Evolutionary conservation across 257 asterid genomes (phyloP).

Genomic region (Rauvolfia tetraphylla): DNA sequence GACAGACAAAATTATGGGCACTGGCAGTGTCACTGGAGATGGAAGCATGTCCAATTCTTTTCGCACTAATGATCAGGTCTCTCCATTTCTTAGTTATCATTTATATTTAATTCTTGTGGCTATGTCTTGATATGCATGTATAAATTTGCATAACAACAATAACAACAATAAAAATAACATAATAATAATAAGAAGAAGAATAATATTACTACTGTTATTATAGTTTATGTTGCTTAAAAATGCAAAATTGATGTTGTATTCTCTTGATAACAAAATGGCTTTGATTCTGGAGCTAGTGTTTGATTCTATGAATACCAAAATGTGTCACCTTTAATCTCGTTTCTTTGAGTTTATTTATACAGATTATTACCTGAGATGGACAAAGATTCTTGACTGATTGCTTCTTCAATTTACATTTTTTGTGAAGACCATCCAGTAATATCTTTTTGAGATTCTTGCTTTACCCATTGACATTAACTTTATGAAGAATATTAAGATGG

Average conservation of each 20-base stretch:
- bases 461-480: neutral
- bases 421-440: neutral
- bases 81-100: slow-evolving; percentile 17
- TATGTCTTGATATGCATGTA: neutral
- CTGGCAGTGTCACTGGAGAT: slow-evolving; percentile 68
- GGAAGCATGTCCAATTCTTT: slow-evolving; percentile 87
- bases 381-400: neutral
- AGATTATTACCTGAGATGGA: neutral
- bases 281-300: neutral
- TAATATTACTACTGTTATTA: too few species aligned
- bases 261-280: neutral
- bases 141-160: neutral
- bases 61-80: slow-evolving; percentile 90
- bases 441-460: neutral
- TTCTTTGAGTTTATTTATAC: too few species aligned
- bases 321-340: neutral
- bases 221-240: neutral
- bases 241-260: neutral
- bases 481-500: neutral
- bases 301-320: neutral
- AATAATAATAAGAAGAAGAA: too few species aligned
- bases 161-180: too few species aligned
- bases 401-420: neutral
- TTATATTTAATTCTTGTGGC: neutral
- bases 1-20: slow-evolving; percentile 72